phyloP scores from a whole-genome alignment of 2,329 filamentous ascomycete species.

The Phoma sp. region DNA sequence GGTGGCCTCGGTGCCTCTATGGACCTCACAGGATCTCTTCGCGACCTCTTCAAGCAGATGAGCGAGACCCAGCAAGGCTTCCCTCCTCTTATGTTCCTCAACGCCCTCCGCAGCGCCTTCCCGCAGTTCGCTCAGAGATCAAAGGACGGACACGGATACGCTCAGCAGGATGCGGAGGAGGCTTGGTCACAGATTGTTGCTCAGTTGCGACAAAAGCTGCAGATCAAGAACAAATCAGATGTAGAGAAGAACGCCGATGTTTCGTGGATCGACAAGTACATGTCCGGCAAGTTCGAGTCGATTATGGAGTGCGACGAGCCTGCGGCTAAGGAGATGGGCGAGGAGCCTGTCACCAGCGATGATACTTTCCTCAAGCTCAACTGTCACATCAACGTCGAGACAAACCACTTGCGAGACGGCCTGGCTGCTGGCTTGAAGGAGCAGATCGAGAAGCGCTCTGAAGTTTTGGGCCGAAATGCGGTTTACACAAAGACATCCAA shows the following conservation, averaged over 20 bases:
- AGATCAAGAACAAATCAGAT: conserved; percentile 63
- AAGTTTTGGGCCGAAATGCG: conserved; percentile 77
- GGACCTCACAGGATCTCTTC: conserved; percentile 79
- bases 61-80: conserved; percentile 87
- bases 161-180: conserved; percentile 99
- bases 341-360: conserved; percentile 70
- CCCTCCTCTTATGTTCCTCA: conserved; percentile 81
- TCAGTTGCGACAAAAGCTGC: conserved; percentile 80
- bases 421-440: conserved; percentile 83
- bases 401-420: conserved; percentile 90
- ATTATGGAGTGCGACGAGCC: conserved; percentile 84
- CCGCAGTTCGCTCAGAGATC: conserved; percentile 93
- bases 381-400: conserved; percentile 88
- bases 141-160: conserved; percentile 81
- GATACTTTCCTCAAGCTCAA: conserved; percentile 91
- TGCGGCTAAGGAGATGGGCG: conserved; percentile 75
- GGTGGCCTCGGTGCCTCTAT: conserved; percentile 65
- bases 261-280: conserved; percentile 89
- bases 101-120: conserved; percentile 77
- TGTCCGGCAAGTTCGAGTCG: conserved; percentile 82
- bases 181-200: conserved; percentile 96
- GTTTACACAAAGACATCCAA: conserved; percentile 90
- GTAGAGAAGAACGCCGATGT: conserved; percentile 51
- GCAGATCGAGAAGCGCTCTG: conserved; percentile 88
- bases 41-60: conserved; percentile 89